These are phyloP conservation scores for Saururus chinensis DNA, from an alignment of 164 flowering plant species.

Conservation along the genomic window DNA sequence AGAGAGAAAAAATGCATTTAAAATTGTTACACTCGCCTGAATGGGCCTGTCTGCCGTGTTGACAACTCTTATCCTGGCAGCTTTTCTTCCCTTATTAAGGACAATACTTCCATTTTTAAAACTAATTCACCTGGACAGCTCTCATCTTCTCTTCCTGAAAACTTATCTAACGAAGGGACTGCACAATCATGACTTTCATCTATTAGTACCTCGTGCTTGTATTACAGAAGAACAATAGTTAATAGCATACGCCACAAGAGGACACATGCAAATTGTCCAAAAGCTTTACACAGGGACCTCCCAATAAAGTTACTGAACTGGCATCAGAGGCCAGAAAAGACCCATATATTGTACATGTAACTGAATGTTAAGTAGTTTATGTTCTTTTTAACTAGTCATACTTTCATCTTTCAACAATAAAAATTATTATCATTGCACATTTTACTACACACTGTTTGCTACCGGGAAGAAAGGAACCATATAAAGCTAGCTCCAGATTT, in stretches of 20 bases:
- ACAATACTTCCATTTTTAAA: conserved; percentile 29
- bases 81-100: conserved; percentile 61
- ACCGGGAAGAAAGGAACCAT: conserved; percentile 97
- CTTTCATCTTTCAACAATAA: background rate
- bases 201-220: background rate
- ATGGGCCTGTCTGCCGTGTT: conserved; percentile 87
- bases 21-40: conserved; percentile 41
- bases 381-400: background rate
- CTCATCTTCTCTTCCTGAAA: conserved; percentile 33
- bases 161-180: conserved; percentile 82
- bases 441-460: background rate
- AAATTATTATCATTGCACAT: background rate
- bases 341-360: background rate
- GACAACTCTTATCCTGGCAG: conserved; percentile 42
- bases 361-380: background rate
- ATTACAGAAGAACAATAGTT: too few species aligned
- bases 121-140: conserved; percentile 59
- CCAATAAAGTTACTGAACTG: background rate
- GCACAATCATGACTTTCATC: conserved; percentile 18
- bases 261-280: background rate
- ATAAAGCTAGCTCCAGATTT: conserved; percentile 73
- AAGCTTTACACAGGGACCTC: background rate
- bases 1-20: background rate
- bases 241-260: too few species aligned
- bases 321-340: background rate